Conservation (phyloP, 2,329 filamentous ascomycete species). For the Sclerotinia spermophila region DNA sequence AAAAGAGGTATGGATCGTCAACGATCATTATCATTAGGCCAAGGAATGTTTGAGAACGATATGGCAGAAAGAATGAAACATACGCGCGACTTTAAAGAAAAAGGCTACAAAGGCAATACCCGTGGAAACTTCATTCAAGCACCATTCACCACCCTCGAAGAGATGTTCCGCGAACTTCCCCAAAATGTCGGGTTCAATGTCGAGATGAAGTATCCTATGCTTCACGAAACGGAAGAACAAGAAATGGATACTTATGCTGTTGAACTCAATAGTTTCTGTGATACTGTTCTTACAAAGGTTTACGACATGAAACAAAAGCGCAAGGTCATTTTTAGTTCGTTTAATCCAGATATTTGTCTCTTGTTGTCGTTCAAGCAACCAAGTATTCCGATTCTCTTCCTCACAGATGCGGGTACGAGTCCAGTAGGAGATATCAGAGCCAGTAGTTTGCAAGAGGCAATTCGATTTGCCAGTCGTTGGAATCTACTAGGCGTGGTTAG, state of each 20-base stretch:
- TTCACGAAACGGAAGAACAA: constrained; percentile 89
- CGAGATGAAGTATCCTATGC: constrained; percentile 98
- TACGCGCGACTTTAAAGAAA: constrained; percentile 88
- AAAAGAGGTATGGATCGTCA: constrained; percentile 34
- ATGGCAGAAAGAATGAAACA: constrained; percentile 89
- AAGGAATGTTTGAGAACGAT: constrained; percentile 29
- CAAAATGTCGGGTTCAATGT: constrained; percentile 92
- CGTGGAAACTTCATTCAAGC: constrained; percentile 93
- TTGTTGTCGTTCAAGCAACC: constrained; percentile 96
- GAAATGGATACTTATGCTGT: constrained; percentile 97
- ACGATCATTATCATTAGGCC: constrained; percentile 38
- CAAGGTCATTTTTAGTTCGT: constrained; percentile 96
- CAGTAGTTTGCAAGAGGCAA: constrained; percentile 88
- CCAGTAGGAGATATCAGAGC: constrained; percentile 85
- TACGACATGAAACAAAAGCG: constrained; percentile 78
- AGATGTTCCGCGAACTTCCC: constrained; percentile 83
- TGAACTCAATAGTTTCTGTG: constrained; percentile 93
- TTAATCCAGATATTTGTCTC: constrained; percentile 95
- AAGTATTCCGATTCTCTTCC: constrained; percentile 90
- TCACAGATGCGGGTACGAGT: constrained; percentile 81
- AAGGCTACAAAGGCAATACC: constrained; percentile 94
- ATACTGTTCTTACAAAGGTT: constrained; percentile 84
- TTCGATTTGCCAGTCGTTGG: constrained; percentile 92
- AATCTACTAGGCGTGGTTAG: constrained; percentile 89
- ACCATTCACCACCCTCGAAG: constrained; percentile 90